Evolutionary conservation across 2,329 filamentous ascomycete genomes (phyloP), one percentile per base, ranked within the genome.

Genomic region (Pleoardoris graminearum): DNA sequence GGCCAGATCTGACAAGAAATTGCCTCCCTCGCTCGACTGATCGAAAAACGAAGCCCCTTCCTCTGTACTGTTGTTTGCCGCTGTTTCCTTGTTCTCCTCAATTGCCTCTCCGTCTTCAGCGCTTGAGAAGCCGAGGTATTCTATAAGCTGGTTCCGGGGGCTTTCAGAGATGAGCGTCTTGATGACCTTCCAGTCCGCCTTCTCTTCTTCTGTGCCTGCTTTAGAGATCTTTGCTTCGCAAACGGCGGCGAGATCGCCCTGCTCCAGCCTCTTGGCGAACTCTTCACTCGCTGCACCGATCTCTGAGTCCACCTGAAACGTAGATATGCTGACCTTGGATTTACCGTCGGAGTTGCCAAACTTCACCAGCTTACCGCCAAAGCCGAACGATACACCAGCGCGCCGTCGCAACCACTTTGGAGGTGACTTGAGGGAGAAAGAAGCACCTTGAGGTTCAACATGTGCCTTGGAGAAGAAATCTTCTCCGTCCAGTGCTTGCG

Each of bases 401-500:
- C 93, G 92, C 49, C 89, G 83, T 74, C 96, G 87, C 36, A 94
- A 82, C 94, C 94, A 99, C 62, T 87, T 92, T 0, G 94, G 95
- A 1, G 94, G 87, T 68, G 91, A 91, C 43, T 82, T 79, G 38
- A 99, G 79, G 2, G 91, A 90, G 79, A 97, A 99, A 2, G 90
- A 91, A 22, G 90, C 89, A 19, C 87, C 89, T 73, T 97, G 92
- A 3, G 93, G 91, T 67, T 97, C 91, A 6, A 87, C 90, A 72
- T 96, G 92, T 10, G 92, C 93, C 58, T 91, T 92, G 12, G 90
- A 89, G 68, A 99, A 99, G 79, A 99, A 99, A 68, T 97, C 94
- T 68, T 96, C 94, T 42, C 89, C 92, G 67, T 97, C 91, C 27
- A 94, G 76, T 47, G 85, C 85, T 65, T 85, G 81, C 10, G 86